Conservation (phyloP, 2,329 filamentous ascomycete species). For the Eutypa lata region DNA sequence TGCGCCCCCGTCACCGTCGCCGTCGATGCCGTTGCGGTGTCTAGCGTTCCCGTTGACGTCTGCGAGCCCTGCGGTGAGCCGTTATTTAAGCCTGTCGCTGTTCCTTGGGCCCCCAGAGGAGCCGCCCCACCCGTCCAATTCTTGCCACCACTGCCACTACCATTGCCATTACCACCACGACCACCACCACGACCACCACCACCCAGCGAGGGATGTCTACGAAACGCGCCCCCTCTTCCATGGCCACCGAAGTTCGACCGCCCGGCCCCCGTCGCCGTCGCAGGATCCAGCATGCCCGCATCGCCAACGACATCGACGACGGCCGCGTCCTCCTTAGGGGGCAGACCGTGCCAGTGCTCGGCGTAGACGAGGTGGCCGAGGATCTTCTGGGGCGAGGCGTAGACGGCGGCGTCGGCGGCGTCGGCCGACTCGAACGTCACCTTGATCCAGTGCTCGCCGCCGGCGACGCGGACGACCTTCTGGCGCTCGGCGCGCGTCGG, state of each 20-base stretch:
- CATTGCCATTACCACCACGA: too few relatives aligned
- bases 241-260: too few relatives aligned
- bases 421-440: conserved; percentile 74
- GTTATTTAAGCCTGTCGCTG: conserved; percentile 32
- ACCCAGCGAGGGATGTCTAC: too few relatives aligned
- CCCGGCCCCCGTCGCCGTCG: not conserved
- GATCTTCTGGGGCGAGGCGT: conserved; percentile 68
- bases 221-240: too few relatives aligned
- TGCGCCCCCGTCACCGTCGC: conserved; percentile 40
- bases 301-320: conserved; percentile 51
- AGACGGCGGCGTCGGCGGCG: conserved; percentile 67
- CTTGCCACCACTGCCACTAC: too few relatives aligned
- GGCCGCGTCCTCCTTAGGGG: conserved; percentile 62
- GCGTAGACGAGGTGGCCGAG: conserved; percentile 69
- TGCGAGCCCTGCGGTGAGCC: conserved; percentile 41
- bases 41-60: conserved; percentile 54
- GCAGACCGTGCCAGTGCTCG: conserved; percentile 64
- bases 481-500: conserved; percentile 70
- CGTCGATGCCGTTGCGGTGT: conserved; percentile 47
- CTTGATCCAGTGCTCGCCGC: conserved; percentile 90
- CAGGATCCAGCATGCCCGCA: conserved; percentile 30
- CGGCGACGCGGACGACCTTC: conserved; percentile 77
- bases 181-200: too few relatives aligned
- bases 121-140: conserved; percentile 3
- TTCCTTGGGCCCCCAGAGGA: too few relatives aligned